Base-by-base conservation (phyloP, 2,329 filamentous ascomycete species). In the Paradendryphiella salina region DNA sequence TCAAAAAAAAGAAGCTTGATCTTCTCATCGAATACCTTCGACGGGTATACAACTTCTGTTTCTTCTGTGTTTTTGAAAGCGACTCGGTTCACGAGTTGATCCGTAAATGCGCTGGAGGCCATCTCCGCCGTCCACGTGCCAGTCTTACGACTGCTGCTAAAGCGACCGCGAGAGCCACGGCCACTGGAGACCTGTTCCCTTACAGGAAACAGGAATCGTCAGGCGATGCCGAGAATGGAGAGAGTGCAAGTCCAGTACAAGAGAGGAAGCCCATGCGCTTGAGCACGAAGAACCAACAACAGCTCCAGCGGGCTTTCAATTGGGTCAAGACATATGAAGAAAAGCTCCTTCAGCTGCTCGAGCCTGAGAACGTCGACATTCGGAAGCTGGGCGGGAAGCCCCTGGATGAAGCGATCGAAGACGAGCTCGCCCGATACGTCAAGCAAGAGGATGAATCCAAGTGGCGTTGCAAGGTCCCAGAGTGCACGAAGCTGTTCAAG, bases 271-370 rank as follows among this genome's bases (percentile, higher is more conserved):
- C 64, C 56, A 82, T 84, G 48, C 85, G 83, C 52, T 80, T 85
- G 13, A 82, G 81, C 18, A 85, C 81, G 42, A 96, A 96, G 77
- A 85, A 86, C 4, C 91, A 96, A 65, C 90, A 95, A 71, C 94
- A 97, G 70, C 83, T 97, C 11, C 89, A 95, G 66, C 87, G 92
- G 50, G 94, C 94, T 0, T 97, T 91, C 77, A 99, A 97, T 69
- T 99, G 95, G 94, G 95, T 99, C 53, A 95, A 89, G 78, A 97
- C 94, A 0, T 99, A 96, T 66, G 94, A 99, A 70, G 94, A 99
- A 69, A 99, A 99, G 77, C 82, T 99, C 43, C 79, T 90, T 70
- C 92, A 96, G 71, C 88, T 97, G 38, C 80, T 99, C 11, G 93
- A 97, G 60, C 94, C 94, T 0, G 89, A 94, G 46, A 85, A 86